Percentiles rank a stretch among this genome's conserved stretches.
Conservation (phyloP, 805 yeast genomes). For the Metschnikowia proteae region DNA sequence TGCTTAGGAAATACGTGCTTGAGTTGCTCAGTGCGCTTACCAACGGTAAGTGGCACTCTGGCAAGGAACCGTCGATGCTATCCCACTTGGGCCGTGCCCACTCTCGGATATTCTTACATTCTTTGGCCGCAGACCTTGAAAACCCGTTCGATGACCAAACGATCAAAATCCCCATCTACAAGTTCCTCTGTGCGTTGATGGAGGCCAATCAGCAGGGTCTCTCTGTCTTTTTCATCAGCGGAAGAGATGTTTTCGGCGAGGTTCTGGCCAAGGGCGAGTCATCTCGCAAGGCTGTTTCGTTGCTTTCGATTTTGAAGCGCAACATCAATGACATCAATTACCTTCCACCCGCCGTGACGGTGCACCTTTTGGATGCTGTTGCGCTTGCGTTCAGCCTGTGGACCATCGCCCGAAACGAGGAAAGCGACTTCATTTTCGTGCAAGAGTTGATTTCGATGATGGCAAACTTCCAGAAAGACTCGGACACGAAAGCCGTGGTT, state of each 20-base stretch:
- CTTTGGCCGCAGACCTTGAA: conserved; percentile 58
- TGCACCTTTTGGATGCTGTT: conserved; percentile 67
- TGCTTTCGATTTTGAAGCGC: conserved; percentile 53
- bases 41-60: conserved; percentile 48
- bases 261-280: conserved; percentile 1
- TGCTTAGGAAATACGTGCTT: conserved; percentile 49
- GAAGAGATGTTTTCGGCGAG: conserved; percentile 47
- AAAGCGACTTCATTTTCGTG: conserved; percentile 46
- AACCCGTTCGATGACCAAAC: conserved; percentile 50
- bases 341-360: conserved; percentile 60
- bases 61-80: conserved; percentile 68
- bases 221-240: conserved; percentile 64
- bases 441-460: conserved; percentile 33
- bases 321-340: conserved; percentile 49
- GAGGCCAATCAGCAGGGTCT: conserved; percentile 74
- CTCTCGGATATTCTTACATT: conserved; percentile 56
- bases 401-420: conserved; percentile 58
- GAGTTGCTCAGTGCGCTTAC: conserved; percentile 57
- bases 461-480: conserved; percentile 13
- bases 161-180: conserved; percentile 55
- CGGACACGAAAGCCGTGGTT: no score
- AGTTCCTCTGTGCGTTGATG: conserved; percentile 64
- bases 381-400: conserved; percentile 74
- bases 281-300: conserved; percentile 27
- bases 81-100: conserved; percentile 73